Percentiles rank a stretch among this genome's conserved stretches.
Evolutionary conservation across 2,329 filamentous ascomycete genomes (phyloP).

Genomic region (Sclerotinia subarctica): DNA sequence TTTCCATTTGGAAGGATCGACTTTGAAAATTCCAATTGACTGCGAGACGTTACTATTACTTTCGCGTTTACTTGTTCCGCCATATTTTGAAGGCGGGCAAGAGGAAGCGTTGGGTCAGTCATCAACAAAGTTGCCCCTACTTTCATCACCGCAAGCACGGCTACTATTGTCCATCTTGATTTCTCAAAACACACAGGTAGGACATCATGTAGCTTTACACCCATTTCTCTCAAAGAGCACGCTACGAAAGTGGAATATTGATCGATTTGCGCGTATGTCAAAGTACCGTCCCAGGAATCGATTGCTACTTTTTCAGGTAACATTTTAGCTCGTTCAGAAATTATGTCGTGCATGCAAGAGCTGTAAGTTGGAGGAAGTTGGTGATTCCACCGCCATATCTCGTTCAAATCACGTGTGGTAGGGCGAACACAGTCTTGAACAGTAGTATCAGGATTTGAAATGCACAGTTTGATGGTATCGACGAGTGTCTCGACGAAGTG

Average conservation of each 20-base stretch:
- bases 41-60: conserved; percentile 22
- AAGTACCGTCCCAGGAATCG: conserved; percentile 30
- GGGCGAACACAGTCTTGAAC: conserved; percentile 40
- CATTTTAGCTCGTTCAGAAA: conserved; percentile 23
- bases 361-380: conserved; percentile 43
- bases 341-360: conserved; percentile 30
- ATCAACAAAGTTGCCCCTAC: conserved; percentile 36
- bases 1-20: conserved; percentile 14
- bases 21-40: conserved; percentile 7
- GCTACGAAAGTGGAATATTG: conserved; percentile 26
- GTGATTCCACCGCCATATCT: conserved; percentile 50
- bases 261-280: conserved; percentile 32
- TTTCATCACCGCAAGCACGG: conserved; percentile 37
- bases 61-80: conserved; percentile 18
- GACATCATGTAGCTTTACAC: conserved; percentile 23
- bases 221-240: conserved; percentile 28
- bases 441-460: conserved; percentile 35
- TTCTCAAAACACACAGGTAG: conserved; percentile 39
- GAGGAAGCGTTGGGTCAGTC: conserved; percentile 36
- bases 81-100: conserved; percentile 30
- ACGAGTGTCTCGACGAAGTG: conserved; percentile 44
- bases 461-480: conserved; percentile 42
- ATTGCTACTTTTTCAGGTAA: conserved; percentile 30
- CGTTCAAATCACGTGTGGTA: conserved; percentile 42
- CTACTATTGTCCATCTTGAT: conserved; percentile 34